phyloP scores from a whole-genome alignment of 2,329 filamentous ascomycete genomes.

The Rutstroemia sp. region DNA sequence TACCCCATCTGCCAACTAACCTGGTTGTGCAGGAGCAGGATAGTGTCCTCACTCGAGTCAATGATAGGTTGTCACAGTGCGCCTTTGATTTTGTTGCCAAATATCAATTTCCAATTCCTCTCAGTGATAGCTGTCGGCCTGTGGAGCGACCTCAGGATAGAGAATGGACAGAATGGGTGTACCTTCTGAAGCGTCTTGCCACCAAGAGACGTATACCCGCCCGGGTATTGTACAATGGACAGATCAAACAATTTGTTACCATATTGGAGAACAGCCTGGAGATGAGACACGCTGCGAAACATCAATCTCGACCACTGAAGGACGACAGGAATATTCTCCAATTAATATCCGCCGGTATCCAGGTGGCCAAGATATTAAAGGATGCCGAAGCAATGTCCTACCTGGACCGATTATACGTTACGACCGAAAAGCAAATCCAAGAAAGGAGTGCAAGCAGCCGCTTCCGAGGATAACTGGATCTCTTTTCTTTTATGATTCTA shows the following conservation, averaged over 20 bases:
- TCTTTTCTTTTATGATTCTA: slow-evolving; percentile 15
- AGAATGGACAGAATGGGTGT: slow-evolving; percentile 91
- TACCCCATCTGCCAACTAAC: slow-evolving; percentile 76
- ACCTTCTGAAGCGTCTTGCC: slow-evolving; percentile 75
- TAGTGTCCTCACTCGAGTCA: slow-evolving; percentile 70
- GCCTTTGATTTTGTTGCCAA: slow-evolving; percentile 87
- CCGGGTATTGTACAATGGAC: slow-evolving; percentile 76
- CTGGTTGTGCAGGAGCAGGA: slow-evolving; percentile 80
- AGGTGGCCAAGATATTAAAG: slow-evolving; percentile 81
- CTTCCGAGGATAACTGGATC: slow-evolving; percentile 20
- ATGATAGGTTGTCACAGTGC: slow-evolving; percentile 77
- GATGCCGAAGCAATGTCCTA: slow-evolving; percentile 37
- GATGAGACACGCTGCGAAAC: slow-evolving; percentile 79
- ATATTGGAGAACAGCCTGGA: slow-evolving; percentile 83
- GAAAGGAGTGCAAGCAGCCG: slow-evolving; percentile 43
- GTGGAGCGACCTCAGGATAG: slow-evolving; percentile 68
- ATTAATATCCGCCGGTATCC: slow-evolving; percentile 77
- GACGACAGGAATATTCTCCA: slow-evolving; percentile 86
- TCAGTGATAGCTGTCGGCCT: slow-evolving; percentile 70
- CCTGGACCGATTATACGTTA: slow-evolving; percentile 72
- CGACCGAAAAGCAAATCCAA: slow-evolving; percentile 72
- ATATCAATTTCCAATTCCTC: slow-evolving; percentile 82
- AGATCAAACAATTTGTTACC: slow-evolving; percentile 87
- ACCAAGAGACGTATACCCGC: slow-evolving; percentile 82
- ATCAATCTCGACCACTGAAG: slow-evolving; percentile 75